phyloP scores from a whole-genome alignment of 2,329 filamentous ascomycete genomes.

The Fusarium sulawesiense region DNA sequence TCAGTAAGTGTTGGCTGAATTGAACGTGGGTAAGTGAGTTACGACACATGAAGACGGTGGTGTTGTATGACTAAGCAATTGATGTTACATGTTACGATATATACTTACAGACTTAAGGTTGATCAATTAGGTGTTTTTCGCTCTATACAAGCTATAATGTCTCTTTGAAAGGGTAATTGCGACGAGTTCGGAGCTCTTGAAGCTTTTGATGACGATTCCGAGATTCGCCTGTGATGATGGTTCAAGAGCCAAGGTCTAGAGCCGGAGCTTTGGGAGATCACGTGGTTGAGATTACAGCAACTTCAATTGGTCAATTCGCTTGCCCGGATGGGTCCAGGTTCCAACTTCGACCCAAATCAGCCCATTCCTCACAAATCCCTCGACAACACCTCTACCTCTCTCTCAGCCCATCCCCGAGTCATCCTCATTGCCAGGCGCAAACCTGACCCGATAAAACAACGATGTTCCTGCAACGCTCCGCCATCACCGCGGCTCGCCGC shows the following conservation, averaged over 20 bases:
- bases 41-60: neutral
- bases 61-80: neutral
- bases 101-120: accelerated
- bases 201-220: slow-evolving; percentile 27
- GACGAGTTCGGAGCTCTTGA: slow-evolving; percentile 6
- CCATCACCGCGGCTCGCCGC: slow-evolving; percentile 69
- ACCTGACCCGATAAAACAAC: slow-evolving; percentile 39
- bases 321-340: slow-evolving; percentile 46
- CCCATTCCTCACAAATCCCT: slow-evolving; percentile 62
- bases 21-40: neutral
- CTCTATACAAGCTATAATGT: neutral
- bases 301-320: slow-evolving; percentile 53
- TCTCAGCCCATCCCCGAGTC: slow-evolving; percentile 41
- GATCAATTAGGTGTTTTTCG: accelerated
- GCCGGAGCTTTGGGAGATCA: slow-evolving; percentile 44
- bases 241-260: slow-evolving; percentile 22
- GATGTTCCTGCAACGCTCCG: slow-evolving; percentile 74
- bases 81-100: neutral
- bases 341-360: slow-evolving; percentile 57
- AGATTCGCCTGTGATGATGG: slow-evolving; percentile 29
- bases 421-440: slow-evolving; percentile 42
- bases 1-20: neutral
- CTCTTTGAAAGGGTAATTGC: neutral
- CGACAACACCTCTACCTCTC: slow-evolving; percentile 49
- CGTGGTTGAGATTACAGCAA: slow-evolving; percentile 44